phyloP scores from a whole-genome alignment of 495 filamentous ascomycete genomes.

The Neurospora intermedia region DNA sequence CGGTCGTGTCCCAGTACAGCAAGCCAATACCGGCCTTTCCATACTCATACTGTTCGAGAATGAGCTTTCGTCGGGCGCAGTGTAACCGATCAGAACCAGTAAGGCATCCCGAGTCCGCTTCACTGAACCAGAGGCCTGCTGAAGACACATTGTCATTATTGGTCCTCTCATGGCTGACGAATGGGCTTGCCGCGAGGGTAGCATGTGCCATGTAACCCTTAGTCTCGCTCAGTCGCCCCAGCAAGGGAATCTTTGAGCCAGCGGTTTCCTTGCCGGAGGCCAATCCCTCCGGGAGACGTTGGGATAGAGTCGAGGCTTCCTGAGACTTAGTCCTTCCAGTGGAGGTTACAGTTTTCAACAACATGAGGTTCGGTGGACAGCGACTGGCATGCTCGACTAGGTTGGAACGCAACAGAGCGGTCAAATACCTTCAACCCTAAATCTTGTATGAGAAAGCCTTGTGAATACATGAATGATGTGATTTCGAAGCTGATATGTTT shows the following conservation, averaged over 20 bases:
- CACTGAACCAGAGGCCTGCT: background rate
- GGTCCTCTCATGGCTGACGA: background rate
- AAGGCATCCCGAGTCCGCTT: background rate
- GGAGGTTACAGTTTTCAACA: background rate
- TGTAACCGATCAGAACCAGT: constrained; percentile 26
- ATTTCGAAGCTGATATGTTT: background rate
- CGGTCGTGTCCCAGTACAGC: constrained; percentile 27
- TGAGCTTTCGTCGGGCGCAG: constrained; percentile 18
- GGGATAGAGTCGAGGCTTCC: background rate
- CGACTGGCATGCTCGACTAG: background rate
- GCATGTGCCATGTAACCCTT: background rate
- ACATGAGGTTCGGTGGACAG: background rate
- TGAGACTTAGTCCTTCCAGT: background rate
- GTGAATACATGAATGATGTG: background rate
- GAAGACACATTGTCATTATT: background rate
- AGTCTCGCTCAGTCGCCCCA: background rate
- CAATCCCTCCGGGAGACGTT: background rate
- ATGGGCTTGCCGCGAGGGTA: background rate
- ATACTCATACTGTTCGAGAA: constrained; percentile 16
- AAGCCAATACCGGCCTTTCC: constrained; percentile 16
- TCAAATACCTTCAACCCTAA: background rate
- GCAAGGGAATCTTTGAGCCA: background rate
- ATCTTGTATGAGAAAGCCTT: background rate
- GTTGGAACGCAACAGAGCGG: background rate
- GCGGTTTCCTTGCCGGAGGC: background rate